These are phyloP conservation scores for Pterocarpus santalinus DNA, from an alignment of 306 rosid genomes.

Conservation along the genomic window DNA sequence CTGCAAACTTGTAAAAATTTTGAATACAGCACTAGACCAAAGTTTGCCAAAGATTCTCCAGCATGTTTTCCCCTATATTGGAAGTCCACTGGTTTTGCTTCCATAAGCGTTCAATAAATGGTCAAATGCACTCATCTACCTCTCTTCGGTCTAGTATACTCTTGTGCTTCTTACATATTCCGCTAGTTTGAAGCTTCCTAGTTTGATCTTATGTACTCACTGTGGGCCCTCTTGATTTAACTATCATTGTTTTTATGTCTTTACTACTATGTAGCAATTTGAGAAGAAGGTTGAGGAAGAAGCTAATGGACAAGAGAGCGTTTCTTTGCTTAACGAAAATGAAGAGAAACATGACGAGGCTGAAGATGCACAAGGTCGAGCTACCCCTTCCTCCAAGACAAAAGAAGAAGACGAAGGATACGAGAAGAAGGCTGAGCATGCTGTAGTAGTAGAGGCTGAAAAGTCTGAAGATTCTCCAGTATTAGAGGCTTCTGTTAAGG, in stretches of 20 bases:
- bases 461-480: constrained; percentile 35
- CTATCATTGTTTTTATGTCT: neutral
- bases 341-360: constrained; percentile 46
- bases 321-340: constrained; percentile 25
- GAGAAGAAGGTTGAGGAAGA: constrained; percentile 50
- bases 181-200: neutral
- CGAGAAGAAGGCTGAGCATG: neutral
- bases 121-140: too few relatives aligned
- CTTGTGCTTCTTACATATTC: neutral
- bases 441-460: constrained; percentile 30
- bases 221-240: neutral
- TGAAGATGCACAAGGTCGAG: constrained; percentile 33
- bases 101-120: too few relatives aligned
- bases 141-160: too few relatives aligned
- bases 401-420: neutral
- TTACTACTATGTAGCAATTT: constrained; percentile 31
- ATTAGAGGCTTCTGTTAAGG: constrained; percentile 6
- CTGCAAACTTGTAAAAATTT: neutral
- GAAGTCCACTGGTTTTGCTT: too few relatives aligned
- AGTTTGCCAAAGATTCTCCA: neutral
- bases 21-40: neutral
- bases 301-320: constrained; percentile 30
- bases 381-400: constrained; percentile 13
- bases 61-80: neutral
- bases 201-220: neutral